These are phyloP conservation scores for Bauhinia variegata DNA, from an alignment of 306 rosid species.

Conservation along the genomic window DNA sequence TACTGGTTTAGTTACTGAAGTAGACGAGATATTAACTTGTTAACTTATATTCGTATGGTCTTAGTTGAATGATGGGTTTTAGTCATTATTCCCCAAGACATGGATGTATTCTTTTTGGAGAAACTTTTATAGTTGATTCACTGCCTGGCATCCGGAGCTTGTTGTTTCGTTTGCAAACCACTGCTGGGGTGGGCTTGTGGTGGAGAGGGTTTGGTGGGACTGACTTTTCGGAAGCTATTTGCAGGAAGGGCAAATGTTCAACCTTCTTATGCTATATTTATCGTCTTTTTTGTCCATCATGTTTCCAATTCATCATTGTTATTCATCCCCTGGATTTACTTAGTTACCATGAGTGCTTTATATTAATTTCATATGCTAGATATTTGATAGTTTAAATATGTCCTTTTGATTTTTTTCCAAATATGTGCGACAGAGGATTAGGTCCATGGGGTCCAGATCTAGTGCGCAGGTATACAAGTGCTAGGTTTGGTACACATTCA, in stretches of 20 bases:
- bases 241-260: constrained; percentile 5
- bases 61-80: constrained; percentile 12
- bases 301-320: constrained; percentile 13
- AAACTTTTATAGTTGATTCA: neutral
- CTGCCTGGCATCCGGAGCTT: constrained; percentile 1
- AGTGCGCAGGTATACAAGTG: constrained; percentile 72
- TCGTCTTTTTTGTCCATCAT: neutral
- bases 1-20: constrained; percentile 16
- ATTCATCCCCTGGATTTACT: constrained; percentile 1
- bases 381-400: neutral
- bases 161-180: neutral
- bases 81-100: neutral
- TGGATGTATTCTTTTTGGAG: constrained; percentile 4
- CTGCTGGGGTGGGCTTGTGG: constrained; percentile 24
- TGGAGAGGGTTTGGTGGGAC: constrained; percentile 6
- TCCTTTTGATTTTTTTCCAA: constrained; percentile 3
- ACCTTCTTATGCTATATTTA: neutral
- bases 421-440: constrained; percentile 65
- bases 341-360: too few species aligned
- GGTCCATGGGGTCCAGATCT: constrained; percentile 97
- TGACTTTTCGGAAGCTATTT: too few species aligned
- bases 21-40: too few species aligned
- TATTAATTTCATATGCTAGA: neutral
- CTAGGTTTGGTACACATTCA: constrained; percentile 71
- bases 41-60: neutral